phyloP scores from a whole-genome alignment of 257 asterid genomes.

The Nicotiana otophora region DNA sequence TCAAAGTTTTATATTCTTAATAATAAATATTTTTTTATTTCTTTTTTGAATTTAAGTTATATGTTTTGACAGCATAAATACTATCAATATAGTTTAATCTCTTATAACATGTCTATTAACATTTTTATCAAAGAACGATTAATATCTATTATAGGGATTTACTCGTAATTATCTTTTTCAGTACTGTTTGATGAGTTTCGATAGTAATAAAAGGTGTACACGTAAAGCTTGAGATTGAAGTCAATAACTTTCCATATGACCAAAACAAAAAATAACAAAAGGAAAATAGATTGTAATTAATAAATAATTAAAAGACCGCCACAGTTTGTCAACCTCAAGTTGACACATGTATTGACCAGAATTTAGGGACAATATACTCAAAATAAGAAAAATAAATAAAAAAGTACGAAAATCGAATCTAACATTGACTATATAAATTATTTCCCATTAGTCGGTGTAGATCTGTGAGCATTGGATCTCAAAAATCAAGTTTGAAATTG shows the following conservation, averaged over 20 bases:
- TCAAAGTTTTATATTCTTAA: background rate
- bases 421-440: background rate
- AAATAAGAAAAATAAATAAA: background rate
- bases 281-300: background rate
- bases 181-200: background rate
- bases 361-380: background rate
- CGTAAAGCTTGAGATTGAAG: background rate
- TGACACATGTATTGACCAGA: background rate
- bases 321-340: background rate
- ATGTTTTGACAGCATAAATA: background rate
- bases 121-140: too few species aligned
- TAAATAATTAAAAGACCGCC: background rate
- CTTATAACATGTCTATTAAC: too few species aligned
- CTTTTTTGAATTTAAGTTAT: background rate
- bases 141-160: too few species aligned
- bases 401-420: background rate
- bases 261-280: background rate
- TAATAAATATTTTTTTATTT: background rate
- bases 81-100: background rate
- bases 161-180: too few species aligned
- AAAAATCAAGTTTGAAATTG: background rate
- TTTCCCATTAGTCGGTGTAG: slow-evolving; percentile 1
- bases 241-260: background rate
- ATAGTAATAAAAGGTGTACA: background rate
- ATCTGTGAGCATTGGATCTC: background rate